phyloP scores from a whole-genome alignment of 2,329 filamentous ascomycete genomes.

The Ampelomyces quisqualis region DNA sequence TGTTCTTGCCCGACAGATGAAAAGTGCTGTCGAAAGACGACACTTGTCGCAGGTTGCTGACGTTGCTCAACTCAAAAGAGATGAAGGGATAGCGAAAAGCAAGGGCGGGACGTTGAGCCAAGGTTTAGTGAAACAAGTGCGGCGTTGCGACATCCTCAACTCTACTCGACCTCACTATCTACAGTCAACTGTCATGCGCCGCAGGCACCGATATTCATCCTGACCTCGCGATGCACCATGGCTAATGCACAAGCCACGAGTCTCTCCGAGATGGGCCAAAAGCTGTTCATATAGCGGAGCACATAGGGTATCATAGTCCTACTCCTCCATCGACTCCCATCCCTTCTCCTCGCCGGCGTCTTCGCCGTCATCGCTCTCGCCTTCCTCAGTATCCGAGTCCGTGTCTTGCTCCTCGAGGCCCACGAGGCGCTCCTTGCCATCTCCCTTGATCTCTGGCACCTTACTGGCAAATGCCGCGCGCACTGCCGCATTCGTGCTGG shows the following conservation, averaged over 20 bases:
- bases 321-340: conserved; percentile 48
- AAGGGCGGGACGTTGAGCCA: conserved; percentile 9
- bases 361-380: conserved; percentile 47
- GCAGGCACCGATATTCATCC: no score
- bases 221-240: no score
- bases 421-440: conserved; percentile 73
- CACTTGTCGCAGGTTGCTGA: conserved; percentile 5
- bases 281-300: neutral
- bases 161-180: neutral
- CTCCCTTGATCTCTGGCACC: conserved; percentile 60
- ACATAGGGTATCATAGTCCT: conserved; percentile 21
- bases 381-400: conserved; percentile 60
- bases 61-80: conserved; percentile 9
- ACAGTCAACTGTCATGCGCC: neutral
- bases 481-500: conserved; percentile 86
- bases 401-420: conserved; percentile 67
- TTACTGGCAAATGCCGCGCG: conserved; percentile 78
- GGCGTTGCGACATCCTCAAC: neutral
- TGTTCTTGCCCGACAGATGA: no score
- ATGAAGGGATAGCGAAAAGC: conserved; percentile 14
- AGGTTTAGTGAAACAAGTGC: conserved; percentile 15
- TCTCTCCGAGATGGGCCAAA: no score
- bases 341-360: conserved; percentile 33
- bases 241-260: no score
- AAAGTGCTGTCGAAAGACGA: neutral